Evolutionary conservation across 2,329 filamentous ascomycete species (phyloP), one percentile per base, ranked within the genome.

Genomic region (Penicillium sp.): DNA sequence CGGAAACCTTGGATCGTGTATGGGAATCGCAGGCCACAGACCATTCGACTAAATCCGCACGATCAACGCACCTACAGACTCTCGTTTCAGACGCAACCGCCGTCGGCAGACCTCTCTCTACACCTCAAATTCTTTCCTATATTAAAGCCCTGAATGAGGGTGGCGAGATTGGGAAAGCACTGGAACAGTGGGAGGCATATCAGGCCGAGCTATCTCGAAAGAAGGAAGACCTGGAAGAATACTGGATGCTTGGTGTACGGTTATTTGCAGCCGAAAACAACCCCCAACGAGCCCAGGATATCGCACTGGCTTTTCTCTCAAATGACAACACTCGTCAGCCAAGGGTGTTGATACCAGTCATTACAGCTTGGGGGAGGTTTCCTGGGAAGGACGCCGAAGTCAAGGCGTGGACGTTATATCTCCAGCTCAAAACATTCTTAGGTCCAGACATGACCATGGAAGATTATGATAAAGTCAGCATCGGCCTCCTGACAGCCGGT

Each of bases 401-500:
- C 15, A 78, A 79, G 55, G 89, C 89, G 0, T 93, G 88, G 84
- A 72, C 79, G 20, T 69, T 83, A 1, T 94, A 93, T 68, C 73
- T 84, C 30, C 78, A 80, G 45, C 77, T 95, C 59, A 84, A 85
- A 54, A 74, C 78, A 21, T 78, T 81, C 5, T 76, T 91, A 2
- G 84, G 82, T 1, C 66, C 78, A 20, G 71, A 78, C 1, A 87
- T 91, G 74, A 82, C 78, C 3, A 85, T 92, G 64, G 75, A 84
- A 15, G 88, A 95, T 65, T 95, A 92, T 62, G 91, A 96, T 67
- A 77, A 82, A 54, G 80, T 92, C 29, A 85, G 88, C 40, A 80
- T 87, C 17, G 83, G 82, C 37, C 90, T 96, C 63, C 74, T 96
- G 21, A 78, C 85, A 18, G 80, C 84, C 6, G 82, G 84, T 46